A percentile compares a stretch with the other conserved stretches of the same genome.
phyloP scores from a whole-genome alignment of 2,329 filamentous ascomycete genomes.

The Aspergillus persii region DNA sequence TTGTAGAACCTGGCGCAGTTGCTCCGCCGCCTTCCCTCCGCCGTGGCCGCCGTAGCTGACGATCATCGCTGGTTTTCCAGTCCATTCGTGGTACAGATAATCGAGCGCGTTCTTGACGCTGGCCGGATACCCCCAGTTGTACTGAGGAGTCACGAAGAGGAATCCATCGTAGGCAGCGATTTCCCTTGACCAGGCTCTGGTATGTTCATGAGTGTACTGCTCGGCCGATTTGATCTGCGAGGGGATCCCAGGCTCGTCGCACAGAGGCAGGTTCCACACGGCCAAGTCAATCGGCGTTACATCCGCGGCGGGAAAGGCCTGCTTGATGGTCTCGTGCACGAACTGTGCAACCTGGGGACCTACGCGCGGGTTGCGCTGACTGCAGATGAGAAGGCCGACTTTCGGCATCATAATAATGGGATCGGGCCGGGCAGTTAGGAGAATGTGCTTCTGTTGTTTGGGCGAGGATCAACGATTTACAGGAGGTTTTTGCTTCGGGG shows the following conservation, averaged over 20 bases:
- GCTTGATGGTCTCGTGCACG: conserved; percentile 19
- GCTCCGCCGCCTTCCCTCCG: conserved; percentile 37
- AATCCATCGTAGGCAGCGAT: conserved; percentile 37
- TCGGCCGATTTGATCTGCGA: conserved; percentile 28
- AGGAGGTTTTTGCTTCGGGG: not conserved
- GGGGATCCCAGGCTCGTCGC: conserved; percentile 40
- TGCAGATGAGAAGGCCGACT: conserved; percentile 31
- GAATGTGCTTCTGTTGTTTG: too few relatives aligned
- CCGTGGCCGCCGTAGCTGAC: conserved; percentile 55
- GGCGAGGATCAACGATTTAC: too few relatives aligned
- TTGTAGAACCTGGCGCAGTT: conserved; percentile 34
- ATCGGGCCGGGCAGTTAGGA: not conserved
- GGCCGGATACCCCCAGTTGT: conserved; percentile 57
- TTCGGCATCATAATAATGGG: not conserved
- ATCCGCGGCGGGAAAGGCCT: not conserved
- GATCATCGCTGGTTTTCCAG: conserved; percentile 53
- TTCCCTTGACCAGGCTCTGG: conserved; percentile 36
- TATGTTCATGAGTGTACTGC: conserved; percentile 37
- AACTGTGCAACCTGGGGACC: conserved; percentile 30
- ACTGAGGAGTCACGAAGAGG: conserved; percentile 47
- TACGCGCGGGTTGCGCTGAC: conserved; percentile 30
- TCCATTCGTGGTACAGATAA: conserved; percentile 60
- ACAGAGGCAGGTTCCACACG: conserved; percentile 34
- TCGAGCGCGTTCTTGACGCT: conserved; percentile 62
- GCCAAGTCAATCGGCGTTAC: conserved; percentile 10